These are phyloP conservation scores for Anacardium occidentale DNA, from an alignment of 345 rosid species.

Conservation along the genomic window DNA sequence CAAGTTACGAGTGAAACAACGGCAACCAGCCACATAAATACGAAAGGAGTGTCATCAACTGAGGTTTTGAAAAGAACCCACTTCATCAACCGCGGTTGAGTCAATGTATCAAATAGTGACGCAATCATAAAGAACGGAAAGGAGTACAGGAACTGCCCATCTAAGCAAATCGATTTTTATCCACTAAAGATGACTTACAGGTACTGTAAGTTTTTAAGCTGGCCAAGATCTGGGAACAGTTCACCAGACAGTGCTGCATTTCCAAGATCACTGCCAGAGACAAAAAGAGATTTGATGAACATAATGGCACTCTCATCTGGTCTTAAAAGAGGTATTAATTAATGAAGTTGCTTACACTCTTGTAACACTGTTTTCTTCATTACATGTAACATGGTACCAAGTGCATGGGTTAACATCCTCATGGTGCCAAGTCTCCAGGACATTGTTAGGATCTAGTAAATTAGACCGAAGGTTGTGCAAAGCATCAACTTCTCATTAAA, in stretches of 20 bases:
- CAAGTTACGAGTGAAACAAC: too few species aligned
- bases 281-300: neutral
- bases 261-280: slow-evolving; percentile 39
- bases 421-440: slow-evolving; percentile 45
- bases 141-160: too few species aligned
- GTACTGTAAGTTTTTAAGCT: too few species aligned
- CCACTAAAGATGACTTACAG: too few species aligned
- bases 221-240: too few species aligned
- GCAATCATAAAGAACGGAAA: too few species aligned
- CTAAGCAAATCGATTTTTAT: too few species aligned
- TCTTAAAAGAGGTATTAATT: neutral
- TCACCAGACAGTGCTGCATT: slow-evolving; percentile 21
- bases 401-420: slow-evolving; percentile 39
- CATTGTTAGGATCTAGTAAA: slow-evolving; percentile 34
- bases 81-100: too few species aligned
- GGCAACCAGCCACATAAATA: too few species aligned
- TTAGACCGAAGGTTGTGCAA: slow-evolving; percentile 30
- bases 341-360: slow-evolving; percentile 34
- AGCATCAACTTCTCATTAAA: slow-evolving; percentile 34
- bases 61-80: too few species aligned
- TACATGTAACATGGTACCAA: slow-evolving; percentile 47
- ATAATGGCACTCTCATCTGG: neutral
- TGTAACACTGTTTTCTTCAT: slow-evolving; percentile 38
- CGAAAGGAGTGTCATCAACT: too few species aligned
- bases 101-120: too few species aligned